Conservation (phyloP, 257 asterid genomes). For the Nicotiana sylvestris region DNA sequence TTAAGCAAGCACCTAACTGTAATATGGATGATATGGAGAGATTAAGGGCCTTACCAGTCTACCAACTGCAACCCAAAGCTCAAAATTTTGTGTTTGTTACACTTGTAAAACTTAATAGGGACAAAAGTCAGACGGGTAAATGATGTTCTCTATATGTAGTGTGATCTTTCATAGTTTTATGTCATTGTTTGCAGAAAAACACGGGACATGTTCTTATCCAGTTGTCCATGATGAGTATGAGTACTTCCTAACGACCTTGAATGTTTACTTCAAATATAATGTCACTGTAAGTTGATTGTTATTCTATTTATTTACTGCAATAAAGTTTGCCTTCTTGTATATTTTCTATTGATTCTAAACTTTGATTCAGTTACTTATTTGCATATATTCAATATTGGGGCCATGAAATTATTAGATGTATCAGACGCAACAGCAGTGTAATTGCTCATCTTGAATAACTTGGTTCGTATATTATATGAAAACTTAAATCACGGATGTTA, state of each 20-base stretch:
- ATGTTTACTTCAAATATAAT: conserved; percentile 72
- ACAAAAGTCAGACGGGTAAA: not conserved
- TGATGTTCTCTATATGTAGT: not conserved
- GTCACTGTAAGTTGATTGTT: conserved; percentile 65
- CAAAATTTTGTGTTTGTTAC: not conserved
- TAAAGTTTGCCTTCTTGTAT: not conserved
- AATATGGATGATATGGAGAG: not conserved
- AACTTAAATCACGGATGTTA: not conserved
- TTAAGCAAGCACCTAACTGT: not conserved
- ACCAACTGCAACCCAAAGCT: not conserved
- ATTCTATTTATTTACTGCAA: not conserved
- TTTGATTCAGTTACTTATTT: not conserved
- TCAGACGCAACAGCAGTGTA: not conserved
- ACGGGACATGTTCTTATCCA: conserved; percentile 83
- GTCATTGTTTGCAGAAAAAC: conserved; percentile 58
- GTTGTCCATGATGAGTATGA: conserved; percentile 70
- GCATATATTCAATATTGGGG: not conserved
- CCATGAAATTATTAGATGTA: not conserved
- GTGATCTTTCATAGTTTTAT: not conserved
- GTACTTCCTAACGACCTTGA: conserved; percentile 67
- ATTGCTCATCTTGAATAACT: not conserved
- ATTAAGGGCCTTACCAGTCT: not conserved
- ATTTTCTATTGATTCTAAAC: not conserved
- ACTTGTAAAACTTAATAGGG: not conserved
- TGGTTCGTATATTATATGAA: not conserved